Conservation (phyloP, 805 yeast genomes). For the Candida montana region DNA sequence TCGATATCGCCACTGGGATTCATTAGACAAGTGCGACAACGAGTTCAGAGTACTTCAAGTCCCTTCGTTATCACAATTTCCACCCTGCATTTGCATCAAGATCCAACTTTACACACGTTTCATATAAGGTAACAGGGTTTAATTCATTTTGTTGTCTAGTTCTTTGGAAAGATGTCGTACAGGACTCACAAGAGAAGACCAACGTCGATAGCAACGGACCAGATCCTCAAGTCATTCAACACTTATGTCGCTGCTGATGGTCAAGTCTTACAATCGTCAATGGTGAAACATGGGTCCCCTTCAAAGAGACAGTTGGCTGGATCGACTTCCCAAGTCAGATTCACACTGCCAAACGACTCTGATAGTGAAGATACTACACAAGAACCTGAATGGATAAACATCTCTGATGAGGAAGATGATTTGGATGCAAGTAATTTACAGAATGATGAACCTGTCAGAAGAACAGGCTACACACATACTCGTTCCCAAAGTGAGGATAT, state of each 20-base stretch:
- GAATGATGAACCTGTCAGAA: conserved; percentile 5
- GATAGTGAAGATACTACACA: conserved; percentile 4
- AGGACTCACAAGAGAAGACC: conserved; percentile 23
- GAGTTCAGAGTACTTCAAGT: too few species aligned
- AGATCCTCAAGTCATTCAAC: conserved; percentile 13
- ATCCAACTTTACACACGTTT: too few species aligned
- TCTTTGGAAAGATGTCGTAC: too few species aligned
- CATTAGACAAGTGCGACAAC: too few species aligned
- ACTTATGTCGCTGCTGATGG: conserved; percentile 24
- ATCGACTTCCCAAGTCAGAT: conserved; percentile 25
- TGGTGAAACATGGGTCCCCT: conserved; percentile 26
- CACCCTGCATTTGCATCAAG: too few species aligned
- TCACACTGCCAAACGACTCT: conserved; percentile 14
- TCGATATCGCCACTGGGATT: too few species aligned
- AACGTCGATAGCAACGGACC: conserved; percentile 23
- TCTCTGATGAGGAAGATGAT: conserved; percentile 11
- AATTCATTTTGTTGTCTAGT: too few species aligned
- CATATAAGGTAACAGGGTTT: too few species aligned
- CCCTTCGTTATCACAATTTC: too few species aligned
- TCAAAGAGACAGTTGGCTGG: conserved; percentile 22
- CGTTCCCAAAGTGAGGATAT: not conserved
- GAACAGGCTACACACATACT: conserved; percentile 1
- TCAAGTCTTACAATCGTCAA: conserved; percentile 22
- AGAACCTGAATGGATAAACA: conserved; percentile 1
- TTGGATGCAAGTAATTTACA: conserved; percentile 8